These are phyloP conservation scores for Rhodamnia rubescens DNA, from an alignment of 345 rosid species.

Conservation along the genomic window DNA sequence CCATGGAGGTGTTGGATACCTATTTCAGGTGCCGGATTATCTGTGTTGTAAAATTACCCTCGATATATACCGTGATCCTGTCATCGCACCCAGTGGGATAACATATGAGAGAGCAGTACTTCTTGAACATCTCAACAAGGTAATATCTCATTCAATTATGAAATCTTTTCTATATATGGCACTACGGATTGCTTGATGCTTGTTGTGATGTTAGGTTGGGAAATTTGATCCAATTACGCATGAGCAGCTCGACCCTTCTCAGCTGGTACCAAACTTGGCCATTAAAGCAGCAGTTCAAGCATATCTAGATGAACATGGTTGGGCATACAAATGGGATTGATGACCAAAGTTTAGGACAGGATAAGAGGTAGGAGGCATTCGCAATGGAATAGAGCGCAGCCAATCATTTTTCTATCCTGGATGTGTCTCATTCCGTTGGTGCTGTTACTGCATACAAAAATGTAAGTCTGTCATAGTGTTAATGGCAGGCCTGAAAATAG, in stretches of 20 bases:
- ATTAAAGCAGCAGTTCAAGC: slow-evolving; percentile 87
- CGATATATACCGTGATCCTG: slow-evolving; percentile 83
- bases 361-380: neutral
- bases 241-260: slow-evolving; percentile 36
- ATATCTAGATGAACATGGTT: slow-evolving; percentile 53
- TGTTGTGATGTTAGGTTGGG: slow-evolving; percentile 42
- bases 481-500: neutral
- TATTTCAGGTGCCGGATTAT: slow-evolving; percentile 74
- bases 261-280: slow-evolving; percentile 62
- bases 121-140: slow-evolving; percentile 84
- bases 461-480: neutral
- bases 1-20: neutral
- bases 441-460: neutral
- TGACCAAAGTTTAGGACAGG: neutral
- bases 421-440: neutral
- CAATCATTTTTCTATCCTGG: neutral
- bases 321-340: slow-evolving; percentile 60
- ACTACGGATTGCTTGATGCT: neutral
- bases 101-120: slow-evolving; percentile 83
- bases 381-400: neutral
- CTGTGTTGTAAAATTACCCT: slow-evolving; percentile 85
- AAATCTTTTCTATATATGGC: neutral
- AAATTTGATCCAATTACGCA: slow-evolving; percentile 84
- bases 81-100: slow-evolving; percentile 78
- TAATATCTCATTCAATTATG: neutral